Percentiles rank a stretch among this genome's conserved stretches.
Evolutionary conservation across 208 protist genomes (phyloP).

Genomic region (Leishmania major): DNA sequence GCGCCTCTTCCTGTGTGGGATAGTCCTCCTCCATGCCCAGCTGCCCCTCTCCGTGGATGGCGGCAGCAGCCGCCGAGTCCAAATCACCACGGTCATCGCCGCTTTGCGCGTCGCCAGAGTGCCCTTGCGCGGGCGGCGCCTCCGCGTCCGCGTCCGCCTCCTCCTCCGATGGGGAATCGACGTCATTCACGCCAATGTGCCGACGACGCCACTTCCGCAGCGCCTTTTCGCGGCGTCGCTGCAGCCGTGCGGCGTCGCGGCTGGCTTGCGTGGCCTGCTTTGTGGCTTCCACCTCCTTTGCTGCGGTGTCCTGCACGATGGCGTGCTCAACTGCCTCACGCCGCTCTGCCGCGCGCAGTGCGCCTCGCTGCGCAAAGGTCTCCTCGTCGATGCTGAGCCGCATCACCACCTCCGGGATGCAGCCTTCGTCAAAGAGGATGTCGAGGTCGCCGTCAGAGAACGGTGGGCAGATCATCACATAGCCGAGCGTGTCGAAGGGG

Average conservation of each 20-base stretch:
- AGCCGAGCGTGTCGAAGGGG: conserved; percentile 87
- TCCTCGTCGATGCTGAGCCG: conserved; percentile 63
- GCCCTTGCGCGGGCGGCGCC: conserved; percentile 7
- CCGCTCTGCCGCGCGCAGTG: conserved; percentile 12
- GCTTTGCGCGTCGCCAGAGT: conserved; percentile 3
- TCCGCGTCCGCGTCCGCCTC: conserved; percentile 18
- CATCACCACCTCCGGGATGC: conserved; percentile 80
- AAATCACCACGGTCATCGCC: neutral
- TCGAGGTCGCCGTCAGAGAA: conserved; percentile 82
- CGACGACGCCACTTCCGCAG: conserved; percentile 86
- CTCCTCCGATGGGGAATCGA: conserved; percentile 20
- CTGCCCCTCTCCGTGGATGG: conserved; percentile 5
- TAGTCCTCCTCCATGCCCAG: conserved; percentile 12
- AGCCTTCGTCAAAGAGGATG: conserved; percentile 62
- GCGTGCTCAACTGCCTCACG: conserved; percentile 16
- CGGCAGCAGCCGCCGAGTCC: conserved; percentile 30
- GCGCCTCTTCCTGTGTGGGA: conserved; percentile 49
- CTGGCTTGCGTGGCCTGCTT: conserved; percentile 15
- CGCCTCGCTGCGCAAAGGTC: conserved; percentile 41
- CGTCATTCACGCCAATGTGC: conserved; percentile 86
- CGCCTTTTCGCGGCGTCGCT: conserved; percentile 47
- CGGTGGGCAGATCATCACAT: conserved; percentile 84
- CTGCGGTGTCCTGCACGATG: neutral
- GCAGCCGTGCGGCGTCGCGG: conserved; percentile 28
- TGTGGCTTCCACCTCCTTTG: conserved; percentile 1